These are phyloP conservation scores for Neonectria neomacrospora DNA, from an alignment of 2,329 filamentous ascomycete genomes.

Conservation along the genomic window DNA sequence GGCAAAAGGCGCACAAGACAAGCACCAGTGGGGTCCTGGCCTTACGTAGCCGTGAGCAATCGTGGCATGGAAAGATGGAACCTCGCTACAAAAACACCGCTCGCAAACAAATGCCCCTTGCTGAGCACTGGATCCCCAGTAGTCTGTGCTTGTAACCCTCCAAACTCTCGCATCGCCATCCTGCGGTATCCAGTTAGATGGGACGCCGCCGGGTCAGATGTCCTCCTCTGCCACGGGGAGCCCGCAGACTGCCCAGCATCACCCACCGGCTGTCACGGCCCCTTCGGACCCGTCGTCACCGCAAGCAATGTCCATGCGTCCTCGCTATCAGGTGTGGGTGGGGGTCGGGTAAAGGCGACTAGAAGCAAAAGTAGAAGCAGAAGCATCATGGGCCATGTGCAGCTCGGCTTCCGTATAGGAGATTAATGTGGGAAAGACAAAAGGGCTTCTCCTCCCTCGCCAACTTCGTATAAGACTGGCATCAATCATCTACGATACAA, in stretches of 20 bases:
- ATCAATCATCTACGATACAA: constrained; percentile 38
- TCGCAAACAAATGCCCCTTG: constrained; percentile 12
- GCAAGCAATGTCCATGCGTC: constrained; percentile 17
- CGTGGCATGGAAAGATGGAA: constrained; percentile 27
- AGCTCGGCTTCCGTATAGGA: neutral
- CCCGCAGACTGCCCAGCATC: constrained; percentile 2
- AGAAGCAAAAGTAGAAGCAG: constrained; percentile 16
- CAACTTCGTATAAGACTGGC: constrained; percentile 27
- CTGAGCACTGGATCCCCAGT: constrained; percentile 14
- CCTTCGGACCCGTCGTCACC: constrained; percentile 32
- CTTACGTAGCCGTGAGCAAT: constrained; percentile 18
- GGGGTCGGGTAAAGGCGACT: constrained; percentile 21
- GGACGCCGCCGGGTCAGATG: constrained; percentile 22
- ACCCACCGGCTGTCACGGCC: constrained; percentile 38
- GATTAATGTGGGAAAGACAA: constrained; percentile 2
- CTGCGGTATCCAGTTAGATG: constrained; percentile 4
- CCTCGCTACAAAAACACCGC: constrained; percentile 28
- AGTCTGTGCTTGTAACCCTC: constrained; percentile 21
- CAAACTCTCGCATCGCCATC: neutral
- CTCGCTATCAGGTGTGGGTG: constrained; percentile 31
- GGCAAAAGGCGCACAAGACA: constrained; percentile 14
- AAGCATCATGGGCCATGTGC: neutral
- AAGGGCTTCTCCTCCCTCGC: constrained; percentile 6
- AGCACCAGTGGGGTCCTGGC: constrained; percentile 12
- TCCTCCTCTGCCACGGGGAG: constrained; percentile 33